A percentile compares a stretch with the other conserved stretches of the same genome.
Evolutionary conservation across 768 basidiomycete genomes (phyloP).

Genomic region (Naganishia antarctica): DNA sequence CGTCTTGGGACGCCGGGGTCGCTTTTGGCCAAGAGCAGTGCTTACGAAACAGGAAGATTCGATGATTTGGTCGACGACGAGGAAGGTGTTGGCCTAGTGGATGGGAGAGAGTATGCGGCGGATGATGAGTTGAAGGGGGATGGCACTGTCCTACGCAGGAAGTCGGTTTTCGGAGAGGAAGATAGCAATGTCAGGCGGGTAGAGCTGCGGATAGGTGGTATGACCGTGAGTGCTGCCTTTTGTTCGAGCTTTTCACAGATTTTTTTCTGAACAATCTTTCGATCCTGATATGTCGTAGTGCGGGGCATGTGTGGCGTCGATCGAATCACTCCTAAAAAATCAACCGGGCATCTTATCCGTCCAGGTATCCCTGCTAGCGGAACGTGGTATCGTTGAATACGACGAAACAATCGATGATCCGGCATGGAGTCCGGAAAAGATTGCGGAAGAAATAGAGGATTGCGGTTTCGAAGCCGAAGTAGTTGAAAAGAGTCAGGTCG

Average conservation of each 20-base stretch:
- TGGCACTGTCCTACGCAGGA: background rate
- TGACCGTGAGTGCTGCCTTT: slow-evolving; percentile 43
- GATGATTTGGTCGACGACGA: slow-evolving; percentile 22
- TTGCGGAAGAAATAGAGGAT: slow-evolving; percentile 82
- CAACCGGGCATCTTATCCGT: slow-evolving; percentile 86
- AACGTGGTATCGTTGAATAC: slow-evolving; percentile 85
- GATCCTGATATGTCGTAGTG: slow-evolving; percentile 32
- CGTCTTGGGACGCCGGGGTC: background rate
- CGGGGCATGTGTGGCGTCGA: slow-evolving; percentile 50
- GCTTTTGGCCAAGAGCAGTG: background rate
- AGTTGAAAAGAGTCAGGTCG: slow-evolving; percentile 43
- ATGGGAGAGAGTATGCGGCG: slow-evolving; percentile 29
- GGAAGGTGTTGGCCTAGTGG: slow-evolving; percentile 31
- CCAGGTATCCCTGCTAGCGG: slow-evolving; percentile 94
- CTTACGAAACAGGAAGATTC: slow-evolving; percentile 14
- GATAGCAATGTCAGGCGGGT: slow-evolving; percentile 30
- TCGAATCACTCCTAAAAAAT: slow-evolving; percentile 42
- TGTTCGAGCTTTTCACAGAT: slow-evolving; percentile 1
- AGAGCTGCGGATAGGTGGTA: slow-evolving; percentile 45
- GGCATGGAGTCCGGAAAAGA: slow-evolving; percentile 72
- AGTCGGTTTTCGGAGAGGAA: slow-evolving; percentile 4
- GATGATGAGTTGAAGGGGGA: slow-evolving; percentile 22
- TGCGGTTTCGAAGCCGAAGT: slow-evolving; percentile 48
- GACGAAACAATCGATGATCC: slow-evolving; percentile 55
- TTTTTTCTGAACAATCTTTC: background rate